Evolutionary conservation across 352 stramenopile genomes (phyloP).

Genomic region (Globisporangium perplexum): DNA sequence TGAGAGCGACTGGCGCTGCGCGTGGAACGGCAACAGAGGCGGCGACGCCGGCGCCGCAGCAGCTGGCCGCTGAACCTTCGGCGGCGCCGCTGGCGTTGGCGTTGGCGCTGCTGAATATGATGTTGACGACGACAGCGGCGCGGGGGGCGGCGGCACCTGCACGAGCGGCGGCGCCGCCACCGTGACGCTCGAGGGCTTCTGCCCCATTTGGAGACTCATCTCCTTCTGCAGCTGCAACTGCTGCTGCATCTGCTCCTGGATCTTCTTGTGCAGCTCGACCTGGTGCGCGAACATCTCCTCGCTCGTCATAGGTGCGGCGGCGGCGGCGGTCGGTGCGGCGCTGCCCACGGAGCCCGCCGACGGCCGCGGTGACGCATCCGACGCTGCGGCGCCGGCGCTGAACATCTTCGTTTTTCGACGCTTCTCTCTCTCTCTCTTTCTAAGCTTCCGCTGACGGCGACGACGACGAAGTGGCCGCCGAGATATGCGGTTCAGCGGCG

Average conservation of each 20-base stretch:
- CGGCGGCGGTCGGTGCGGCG: constrained; percentile 6
- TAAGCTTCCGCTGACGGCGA: background rate
- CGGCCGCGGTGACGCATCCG: background rate
- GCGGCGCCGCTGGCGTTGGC: constrained; percentile 7
- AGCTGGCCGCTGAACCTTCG: constrained; percentile 1
- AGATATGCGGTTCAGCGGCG: background rate
- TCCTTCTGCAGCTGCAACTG: constrained; percentile 85
- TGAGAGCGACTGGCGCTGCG: constrained; percentile 41
- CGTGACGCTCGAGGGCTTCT: constrained; percentile 6
- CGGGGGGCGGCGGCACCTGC: background rate
- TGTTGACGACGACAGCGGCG: background rate
- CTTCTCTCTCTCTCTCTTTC: background rate
- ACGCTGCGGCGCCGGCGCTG: background rate
- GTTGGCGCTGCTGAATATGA: constrained; percentile 6
- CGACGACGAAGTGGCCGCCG: too few species aligned
- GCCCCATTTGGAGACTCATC: constrained; percentile 70
- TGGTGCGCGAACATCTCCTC: constrained; percentile 78
- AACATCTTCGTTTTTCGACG: background rate
- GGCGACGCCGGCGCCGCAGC: constrained; percentile 3
- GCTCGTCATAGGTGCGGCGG: constrained; percentile 48
- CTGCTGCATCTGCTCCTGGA: constrained; percentile 84
- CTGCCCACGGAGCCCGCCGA: background rate
- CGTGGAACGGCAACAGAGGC: constrained; percentile 19
- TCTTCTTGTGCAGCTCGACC: constrained; percentile 77
- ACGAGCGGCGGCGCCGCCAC: background rate